Percentiles rank a stretch among this genome's conserved stretches.
phyloP scores from a whole-genome alignment of 768 basidiomycete species.

The Tulasnella sp. region DNA sequence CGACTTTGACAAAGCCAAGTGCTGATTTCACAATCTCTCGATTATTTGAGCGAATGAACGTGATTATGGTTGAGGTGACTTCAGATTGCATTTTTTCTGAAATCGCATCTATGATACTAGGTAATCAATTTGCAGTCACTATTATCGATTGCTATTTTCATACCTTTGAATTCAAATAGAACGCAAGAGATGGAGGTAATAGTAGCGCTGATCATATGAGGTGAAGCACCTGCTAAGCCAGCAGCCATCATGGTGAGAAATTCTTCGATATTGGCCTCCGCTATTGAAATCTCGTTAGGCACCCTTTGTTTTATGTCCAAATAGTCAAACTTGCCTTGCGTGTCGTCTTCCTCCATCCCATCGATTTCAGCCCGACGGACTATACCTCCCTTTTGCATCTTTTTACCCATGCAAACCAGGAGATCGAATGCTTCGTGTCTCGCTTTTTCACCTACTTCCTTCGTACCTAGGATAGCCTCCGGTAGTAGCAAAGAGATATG shows the following conservation, averaged over 20 bases:
- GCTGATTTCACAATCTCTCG: slow-evolving; percentile 97
- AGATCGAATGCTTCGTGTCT: slow-evolving; percentile 81
- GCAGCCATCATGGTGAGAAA: slow-evolving; percentile 95
- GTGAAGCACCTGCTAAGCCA: slow-evolving; percentile 81
- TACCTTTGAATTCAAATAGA: slow-evolving; percentile 93
- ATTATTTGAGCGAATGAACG: slow-evolving; percentile 80
- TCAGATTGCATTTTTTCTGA: slow-evolving; percentile 64
- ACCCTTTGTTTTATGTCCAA: slow-evolving; percentile 18
- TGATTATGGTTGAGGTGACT: slow-evolving; percentile 70
- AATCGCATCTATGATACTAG: slow-evolving; percentile 41
- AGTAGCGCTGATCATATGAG: slow-evolving; percentile 97
- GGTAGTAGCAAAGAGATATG: slow-evolving; percentile 81
- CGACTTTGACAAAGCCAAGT: slow-evolving; percentile 88
- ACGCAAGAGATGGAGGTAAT: slow-evolving; percentile 88
- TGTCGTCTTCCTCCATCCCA: slow-evolving; percentile 64
- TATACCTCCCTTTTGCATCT: slow-evolving; percentile 76
- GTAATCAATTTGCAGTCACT: not conserved
- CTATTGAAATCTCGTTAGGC: not conserved
- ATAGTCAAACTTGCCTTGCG: slow-evolving; percentile 26
- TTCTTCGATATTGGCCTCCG: slow-evolving; percentile 72
- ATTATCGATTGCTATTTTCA: not conserved
- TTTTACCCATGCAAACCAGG: slow-evolving; percentile 79
- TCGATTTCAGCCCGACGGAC: slow-evolving; percentile 66
- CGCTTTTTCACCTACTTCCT: slow-evolving; percentile 91
- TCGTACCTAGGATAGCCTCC: slow-evolving; percentile 88